Conservation (phyloP, 106 monocot genomes). For the Phalaenopsis equestris region DNA sequence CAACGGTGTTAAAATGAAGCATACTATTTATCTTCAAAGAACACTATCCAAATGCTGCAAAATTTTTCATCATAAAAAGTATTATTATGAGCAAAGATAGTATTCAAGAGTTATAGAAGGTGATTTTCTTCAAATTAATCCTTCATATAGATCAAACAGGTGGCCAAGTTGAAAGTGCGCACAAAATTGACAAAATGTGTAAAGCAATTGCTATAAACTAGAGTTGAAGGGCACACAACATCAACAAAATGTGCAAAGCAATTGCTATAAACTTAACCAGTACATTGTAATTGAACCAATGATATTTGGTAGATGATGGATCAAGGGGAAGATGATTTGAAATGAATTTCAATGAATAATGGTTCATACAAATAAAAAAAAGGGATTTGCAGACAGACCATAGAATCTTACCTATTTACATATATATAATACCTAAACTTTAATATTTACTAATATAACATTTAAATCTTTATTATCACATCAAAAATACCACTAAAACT, state of each 20-base stretch:
- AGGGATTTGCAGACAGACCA: too few species aligned
- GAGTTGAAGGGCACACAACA: not conserved
- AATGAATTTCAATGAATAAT: not conserved
- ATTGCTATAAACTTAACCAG: too few species aligned
- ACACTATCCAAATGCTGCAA: too few species aligned
- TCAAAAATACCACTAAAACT: too few species aligned
- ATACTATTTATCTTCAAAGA: not conserved
- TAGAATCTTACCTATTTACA: too few species aligned
- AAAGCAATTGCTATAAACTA: too few species aligned
- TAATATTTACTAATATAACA: too few species aligned
- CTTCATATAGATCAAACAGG: not conserved
- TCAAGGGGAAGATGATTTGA: too few species aligned
- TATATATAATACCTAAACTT: too few species aligned
- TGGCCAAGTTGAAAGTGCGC: not conserved
- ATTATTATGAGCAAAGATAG: not conserved
- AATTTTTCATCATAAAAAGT: too few species aligned
- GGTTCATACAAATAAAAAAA: not conserved
- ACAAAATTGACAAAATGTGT: not conserved
- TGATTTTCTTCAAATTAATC: not conserved
- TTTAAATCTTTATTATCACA: too few species aligned
- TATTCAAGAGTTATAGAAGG: not conserved
- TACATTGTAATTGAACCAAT: too few species aligned
- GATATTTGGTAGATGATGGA: not conserved
- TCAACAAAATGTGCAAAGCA: not conserved
- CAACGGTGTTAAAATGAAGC: not conserved